Base-by-base conservation (phyloP, 1,284 basidiomycete genomes). In the Athelia psychrophila region DNA sequence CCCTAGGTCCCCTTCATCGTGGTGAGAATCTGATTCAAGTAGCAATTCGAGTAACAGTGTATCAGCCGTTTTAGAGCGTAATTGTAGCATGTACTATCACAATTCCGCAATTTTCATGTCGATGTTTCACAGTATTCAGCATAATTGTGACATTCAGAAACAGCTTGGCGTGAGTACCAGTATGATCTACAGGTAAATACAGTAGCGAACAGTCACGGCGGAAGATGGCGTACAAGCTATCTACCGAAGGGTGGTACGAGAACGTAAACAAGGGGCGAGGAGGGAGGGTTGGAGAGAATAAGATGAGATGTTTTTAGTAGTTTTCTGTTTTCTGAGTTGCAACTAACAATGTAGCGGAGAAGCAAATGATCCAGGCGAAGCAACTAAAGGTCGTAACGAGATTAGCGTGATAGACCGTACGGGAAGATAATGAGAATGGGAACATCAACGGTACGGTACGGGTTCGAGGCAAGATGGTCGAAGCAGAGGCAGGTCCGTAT, bases 1-100 rank as follows among this genome's bases (percentile, higher is more conserved):
- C 35, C 12, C 0, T 49, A 87, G 84, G 84, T 89, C 27, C 86
- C 86, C 0, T 89, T 89, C 73, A 81, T 90, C 60, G 79, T 89
- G 49, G 73, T 84, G 20, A 70, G 64, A 30, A 76, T 84, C 55
- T 81, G 57, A 61, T 42, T n/a, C 33, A 35, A n/a, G 38, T 42
- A 42, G 20, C 20, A 30, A 44, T 24, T 44, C 15, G 20, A 50
- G 30, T 52, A 56, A 24, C 36, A 36, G 49, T 45, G 24, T 12
- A 57, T 56, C 49, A 51, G 52, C 38, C 27, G 40, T 47, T 44
- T 36, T 48, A 24, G 27, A 6, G 13, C 27, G 5, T 30, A 5
- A 13, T 30, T 6, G 5, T 13, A 30, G 27, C 13, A 30, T 30
- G 6, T 5, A 30, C 13, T 30, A 13, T 30, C n/a, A n/a, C n/a